phyloP scores from a whole-genome alignment of 2,329 filamentous ascomycete species.

The Dactylellina drechsleri region DNA sequence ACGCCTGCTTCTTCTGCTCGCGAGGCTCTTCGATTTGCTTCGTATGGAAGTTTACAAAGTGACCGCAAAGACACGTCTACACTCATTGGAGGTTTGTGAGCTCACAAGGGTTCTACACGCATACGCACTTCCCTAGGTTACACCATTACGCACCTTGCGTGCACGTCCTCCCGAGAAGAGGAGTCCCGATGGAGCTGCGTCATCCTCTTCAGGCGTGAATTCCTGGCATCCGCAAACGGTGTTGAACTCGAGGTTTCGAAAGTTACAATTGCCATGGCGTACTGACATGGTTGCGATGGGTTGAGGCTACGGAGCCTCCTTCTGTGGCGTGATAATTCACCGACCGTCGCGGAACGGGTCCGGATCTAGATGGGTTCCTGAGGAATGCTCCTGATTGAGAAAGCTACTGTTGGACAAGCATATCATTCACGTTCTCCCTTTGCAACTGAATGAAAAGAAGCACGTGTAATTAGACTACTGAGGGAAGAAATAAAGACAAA shows the following conservation, averaged over 20 bases:
- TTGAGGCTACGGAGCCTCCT: neutral
- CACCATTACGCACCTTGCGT: constrained; percentile 49
- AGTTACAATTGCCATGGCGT: constrained; percentile 51
- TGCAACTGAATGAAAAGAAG: constrained; percentile 46
- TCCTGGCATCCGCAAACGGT: constrained; percentile 52
- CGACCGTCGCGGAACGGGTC: constrained; percentile 16
- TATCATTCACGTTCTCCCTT: constrained; percentile 45
- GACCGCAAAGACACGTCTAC: constrained; percentile 53
- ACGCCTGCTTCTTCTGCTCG: constrained; percentile 31
- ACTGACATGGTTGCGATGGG: constrained; percentile 28
- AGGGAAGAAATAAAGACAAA: constrained; percentile 20
- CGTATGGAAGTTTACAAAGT: constrained; percentile 52
- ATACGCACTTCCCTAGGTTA: constrained; percentile 2
- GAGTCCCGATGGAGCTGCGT: constrained; percentile 27
- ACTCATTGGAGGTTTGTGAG: constrained; percentile 10
- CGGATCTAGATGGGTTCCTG: constrained; percentile 10
- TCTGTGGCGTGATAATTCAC: neutral
- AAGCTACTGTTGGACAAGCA: constrained; percentile 28
- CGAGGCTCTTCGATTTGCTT: constrained; percentile 35
- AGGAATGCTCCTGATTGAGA: constrained; percentile 43
- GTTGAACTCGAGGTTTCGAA: constrained; percentile 53
- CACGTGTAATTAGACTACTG: constrained; percentile 25
- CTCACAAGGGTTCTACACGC: constrained; percentile 11
- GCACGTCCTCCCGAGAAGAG: constrained; percentile 48
- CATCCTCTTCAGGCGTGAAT: constrained; percentile 51